Evolutionary conservation across 805 yeast species (phyloP).

Genomic region (Candida adriatica): DNA sequence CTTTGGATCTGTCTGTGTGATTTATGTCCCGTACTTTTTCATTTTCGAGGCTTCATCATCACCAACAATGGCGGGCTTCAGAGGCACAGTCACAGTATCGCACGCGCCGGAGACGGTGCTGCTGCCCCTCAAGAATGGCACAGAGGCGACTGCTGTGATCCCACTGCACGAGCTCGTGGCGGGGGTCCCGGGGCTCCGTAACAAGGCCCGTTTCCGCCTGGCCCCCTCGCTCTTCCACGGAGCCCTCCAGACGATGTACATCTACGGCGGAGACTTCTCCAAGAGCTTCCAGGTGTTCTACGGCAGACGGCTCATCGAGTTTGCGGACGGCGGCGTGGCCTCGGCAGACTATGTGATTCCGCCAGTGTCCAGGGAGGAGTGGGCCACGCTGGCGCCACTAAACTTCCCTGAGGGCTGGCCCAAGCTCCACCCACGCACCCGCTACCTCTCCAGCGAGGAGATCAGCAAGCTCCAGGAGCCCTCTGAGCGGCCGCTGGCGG

Average conservation of each 20-base stretch:
- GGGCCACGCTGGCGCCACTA: conserved; percentile 27
- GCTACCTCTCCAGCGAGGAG: conserved; percentile 46
- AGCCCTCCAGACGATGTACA: conserved; percentile 67
- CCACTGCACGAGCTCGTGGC: conserved; percentile 18
- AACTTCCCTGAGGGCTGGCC: conserved; percentile 49
- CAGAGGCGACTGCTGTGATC: conserved; percentile 13
- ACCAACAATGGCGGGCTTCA: conserved; percentile 26
- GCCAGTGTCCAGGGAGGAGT: conserved; percentile 22
- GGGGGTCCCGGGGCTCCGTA: conserved; percentile 37
- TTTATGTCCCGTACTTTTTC: too few species aligned
- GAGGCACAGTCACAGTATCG: conserved; percentile 20
- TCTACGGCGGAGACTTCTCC: conserved; percentile 48
- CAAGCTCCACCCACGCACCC: conserved; percentile 60
- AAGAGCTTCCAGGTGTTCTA: conserved; percentile 53
- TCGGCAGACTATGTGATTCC: conserved; percentile 69
- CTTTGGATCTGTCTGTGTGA: too few species aligned
- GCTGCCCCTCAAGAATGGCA: conserved; percentile 17
- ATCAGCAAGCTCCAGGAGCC: conserved; percentile 29
- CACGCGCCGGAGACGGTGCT: conserved; percentile 22
- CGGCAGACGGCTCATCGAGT: conserved; percentile 58
- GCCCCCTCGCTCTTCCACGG: conserved; percentile 67
- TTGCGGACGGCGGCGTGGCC: conserved; percentile 63
- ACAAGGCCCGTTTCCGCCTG: conserved; percentile 45
- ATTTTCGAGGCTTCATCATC: too few species aligned
- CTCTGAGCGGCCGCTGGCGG: conserved; percentile 42